Percentiles rank a stretch among this genome's conserved stretches.
Conservation (phyloP, 2,329 filamentous ascomycete genomes). For the Sclerotinia glacialis region DNA sequence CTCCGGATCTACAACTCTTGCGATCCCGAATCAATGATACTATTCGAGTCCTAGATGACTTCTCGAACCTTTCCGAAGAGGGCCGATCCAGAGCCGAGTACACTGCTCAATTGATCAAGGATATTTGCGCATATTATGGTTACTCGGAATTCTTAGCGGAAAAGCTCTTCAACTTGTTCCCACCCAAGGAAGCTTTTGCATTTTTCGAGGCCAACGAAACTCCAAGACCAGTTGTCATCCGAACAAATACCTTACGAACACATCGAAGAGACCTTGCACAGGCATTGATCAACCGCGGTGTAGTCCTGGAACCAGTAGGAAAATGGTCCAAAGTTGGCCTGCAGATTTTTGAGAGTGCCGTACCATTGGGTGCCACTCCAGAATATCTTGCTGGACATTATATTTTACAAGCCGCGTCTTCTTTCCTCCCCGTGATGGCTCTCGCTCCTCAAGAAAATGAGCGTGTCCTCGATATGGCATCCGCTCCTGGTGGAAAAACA, state of each 20-base stretch:
- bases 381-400: slow-evolving; percentile 98
- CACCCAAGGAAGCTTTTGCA: slow-evolving; percentile 88
- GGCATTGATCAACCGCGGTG: slow-evolving; percentile 90
- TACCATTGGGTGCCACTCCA: slow-evolving; percentile 81
- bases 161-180: slow-evolving; percentile 91
- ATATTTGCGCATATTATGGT: slow-evolving; percentile 94
- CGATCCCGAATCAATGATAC: slow-evolving; percentile 89
- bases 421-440: slow-evolving; percentile 97
- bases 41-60: slow-evolving; percentile 85
- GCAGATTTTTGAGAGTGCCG: slow-evolving; percentile 88
- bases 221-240: slow-evolving; percentile 86
- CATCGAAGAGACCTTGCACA: slow-evolving; percentile 80
- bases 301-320: slow-evolving; percentile 92
- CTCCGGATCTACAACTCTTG: slow-evolving; percentile 86
- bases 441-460: slow-evolving; percentile 91
- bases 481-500: slow-evolving; percentile 93
- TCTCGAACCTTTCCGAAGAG: slow-evolving; percentile 75
- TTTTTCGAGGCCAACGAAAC: slow-evolving; percentile 99
- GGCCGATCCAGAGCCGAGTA: slow-evolving; percentile 85
- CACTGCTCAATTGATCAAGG: slow-evolving; percentile 78
- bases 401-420: slow-evolving; percentile 94
- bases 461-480: slow-evolving; percentile 87
- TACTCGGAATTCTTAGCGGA: slow-evolving; percentile 94
- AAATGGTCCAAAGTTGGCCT: slow-evolving; percentile 99
- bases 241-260: slow-evolving; percentile 89